Evolutionary conservation across 169 alveolate species (phyloP).

Genomic region (Sarcocystis neurona): DNA sequence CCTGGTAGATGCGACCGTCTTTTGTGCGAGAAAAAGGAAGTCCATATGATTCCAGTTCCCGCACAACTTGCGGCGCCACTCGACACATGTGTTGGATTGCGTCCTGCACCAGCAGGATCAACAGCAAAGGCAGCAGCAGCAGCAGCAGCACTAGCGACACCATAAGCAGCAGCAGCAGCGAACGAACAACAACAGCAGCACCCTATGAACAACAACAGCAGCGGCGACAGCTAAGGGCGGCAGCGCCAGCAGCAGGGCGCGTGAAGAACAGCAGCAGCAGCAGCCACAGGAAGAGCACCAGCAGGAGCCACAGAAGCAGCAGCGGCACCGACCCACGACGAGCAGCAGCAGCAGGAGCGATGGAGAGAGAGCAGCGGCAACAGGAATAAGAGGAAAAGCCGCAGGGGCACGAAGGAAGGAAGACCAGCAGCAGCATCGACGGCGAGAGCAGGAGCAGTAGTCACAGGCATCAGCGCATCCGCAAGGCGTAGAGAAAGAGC

Average conservation of each 20-base stretch:
- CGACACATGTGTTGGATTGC: constrained; percentile 97
- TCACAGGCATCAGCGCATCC: neutral
- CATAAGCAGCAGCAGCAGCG: neutral
- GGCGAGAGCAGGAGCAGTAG: neutral
- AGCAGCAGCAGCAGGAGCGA: too few species aligned
- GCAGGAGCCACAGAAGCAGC: neutral
- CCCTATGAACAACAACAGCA: neutral
- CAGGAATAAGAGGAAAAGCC: neutral
- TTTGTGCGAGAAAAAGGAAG: constrained; percentile 96
- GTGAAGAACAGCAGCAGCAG: neutral
- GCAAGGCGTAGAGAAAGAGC: neutral
- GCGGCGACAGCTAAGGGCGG: neutral
- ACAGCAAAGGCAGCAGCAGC: neutral
- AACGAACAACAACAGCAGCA: neutral
- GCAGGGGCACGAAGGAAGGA: neutral
- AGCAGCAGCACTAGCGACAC: neutral
- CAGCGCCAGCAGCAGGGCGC: neutral
- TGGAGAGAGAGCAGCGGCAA: neutral
- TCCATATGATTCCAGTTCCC: constrained; percentile 96
- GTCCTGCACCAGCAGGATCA: constrained; percentile 79
- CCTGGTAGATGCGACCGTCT: constrained; percentile 79
- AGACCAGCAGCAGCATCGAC: neutral
- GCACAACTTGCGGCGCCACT: constrained; percentile 94
- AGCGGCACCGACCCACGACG: too few species aligned
- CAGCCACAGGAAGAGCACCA: neutral